These are phyloP conservation scores for Dictyostelium brefeldianum DNA, from an alignment of 78 protist genomes.

Conservation along the genomic window DNA sequence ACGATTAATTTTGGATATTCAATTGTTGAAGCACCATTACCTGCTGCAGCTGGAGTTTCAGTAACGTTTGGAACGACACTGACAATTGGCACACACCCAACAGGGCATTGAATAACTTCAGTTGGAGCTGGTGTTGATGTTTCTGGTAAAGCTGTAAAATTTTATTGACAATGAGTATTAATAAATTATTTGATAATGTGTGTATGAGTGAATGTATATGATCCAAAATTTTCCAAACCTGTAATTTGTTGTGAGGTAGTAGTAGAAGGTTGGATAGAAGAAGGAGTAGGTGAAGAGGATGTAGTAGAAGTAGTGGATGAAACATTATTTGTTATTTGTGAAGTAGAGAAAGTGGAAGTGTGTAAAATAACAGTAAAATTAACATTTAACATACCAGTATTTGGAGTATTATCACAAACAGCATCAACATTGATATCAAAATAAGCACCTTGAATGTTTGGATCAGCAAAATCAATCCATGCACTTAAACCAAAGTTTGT, in stretches of 20 bases:
- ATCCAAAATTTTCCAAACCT: not conserved
- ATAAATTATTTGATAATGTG: not conserved
- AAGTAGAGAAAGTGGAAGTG: constrained; percentile 8
- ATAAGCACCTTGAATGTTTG: not conserved
- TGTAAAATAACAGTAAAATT: constrained; percentile 22
- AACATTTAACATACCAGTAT: not conserved
- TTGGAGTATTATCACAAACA: not conserved
- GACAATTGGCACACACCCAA: not conserved
- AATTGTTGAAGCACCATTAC: constrained; percentile 15
- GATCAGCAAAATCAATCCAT: constrained; percentile 40
- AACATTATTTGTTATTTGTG: not conserved
- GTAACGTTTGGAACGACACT: constrained; percentile 12
- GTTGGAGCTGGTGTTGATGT: constrained; percentile 2
- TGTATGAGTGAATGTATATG: not conserved
- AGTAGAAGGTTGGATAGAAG: not conserved
- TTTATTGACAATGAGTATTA: too few relatives aligned
- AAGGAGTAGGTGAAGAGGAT: constrained; percentile 17
- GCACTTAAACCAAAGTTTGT: constrained; percentile 57
- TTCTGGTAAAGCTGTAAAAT: constrained; percentile 2
- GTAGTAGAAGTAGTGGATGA: constrained; percentile 7
- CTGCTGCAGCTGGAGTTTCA: constrained; percentile 50
- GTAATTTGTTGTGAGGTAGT: not conserved
- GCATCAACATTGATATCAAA: constrained; percentile 71
- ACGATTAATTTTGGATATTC: constrained; percentile 38
- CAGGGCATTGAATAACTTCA: not conserved